Evolutionary conservation across 805 yeast species (phyloP), one percentile per base, ranked within the genome.

Genomic region (Wickerhamiella kazuoi): DNA sequence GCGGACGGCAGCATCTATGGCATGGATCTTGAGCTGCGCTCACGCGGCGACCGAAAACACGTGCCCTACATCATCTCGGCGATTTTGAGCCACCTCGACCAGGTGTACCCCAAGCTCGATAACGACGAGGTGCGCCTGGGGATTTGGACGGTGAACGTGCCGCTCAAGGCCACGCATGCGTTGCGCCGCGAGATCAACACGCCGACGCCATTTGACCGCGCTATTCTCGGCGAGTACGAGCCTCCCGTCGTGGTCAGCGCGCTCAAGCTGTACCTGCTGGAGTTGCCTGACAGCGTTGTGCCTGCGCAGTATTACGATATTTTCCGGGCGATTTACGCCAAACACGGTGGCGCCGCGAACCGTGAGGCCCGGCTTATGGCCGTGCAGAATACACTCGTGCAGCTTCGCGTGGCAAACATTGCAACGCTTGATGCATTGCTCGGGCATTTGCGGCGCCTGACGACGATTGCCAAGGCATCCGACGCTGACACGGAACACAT

Each of bases 361-460:
- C 49, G 49, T 3, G 42, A 42, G 19, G 48, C 60, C 16, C 64
- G 93, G 41, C 59, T 77, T 13, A 67, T 64, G 36, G 83, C 84
- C 0, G 57, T 81, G 37, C 76, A 71, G 30, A 77, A 74, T 43
- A 71, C 78, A 0, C 62, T 82, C 41, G 64, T 71, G 3, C 79
- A 79, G 41, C 63, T 82, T 39, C 74, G 83, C 17, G 71, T 76
- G 38, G 67, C 78, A 34, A 79, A 77, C 50, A 62, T 81, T 33
- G 87, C 93, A 1, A 79, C 93, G 0, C 64, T 82, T 39, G 86
- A 79, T 54, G 84, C 86, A 1, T 57, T 82, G n/a, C 68, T 76
- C 30, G 74, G 83, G 2, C 94, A 82, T 56, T 69, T 82, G 53
- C 67, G 68, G 38, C 64, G 93, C 35, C 59, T 82, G 41, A 68